Conservation (phyloP, 148 eudicot genomes). For the Bassia scoparia region DNA sequence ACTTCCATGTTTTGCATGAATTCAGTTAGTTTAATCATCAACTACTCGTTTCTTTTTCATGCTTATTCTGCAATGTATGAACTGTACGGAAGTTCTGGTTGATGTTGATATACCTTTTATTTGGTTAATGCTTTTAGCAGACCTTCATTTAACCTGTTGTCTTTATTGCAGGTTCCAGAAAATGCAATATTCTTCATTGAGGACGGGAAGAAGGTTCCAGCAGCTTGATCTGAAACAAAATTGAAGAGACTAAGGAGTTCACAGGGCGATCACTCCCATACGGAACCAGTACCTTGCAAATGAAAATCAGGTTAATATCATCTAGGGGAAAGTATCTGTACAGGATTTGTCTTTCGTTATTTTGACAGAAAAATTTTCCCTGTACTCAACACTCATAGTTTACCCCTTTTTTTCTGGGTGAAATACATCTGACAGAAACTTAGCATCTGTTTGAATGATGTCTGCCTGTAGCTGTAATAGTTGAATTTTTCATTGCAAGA, state of each 20-base stretch:
- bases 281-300: background rate
- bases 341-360: slow-evolving; percentile 4
- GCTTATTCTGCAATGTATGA: background rate
- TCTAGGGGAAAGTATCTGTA: slow-evolving; percentile 6
- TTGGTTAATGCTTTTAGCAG: background rate
- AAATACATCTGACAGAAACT: slow-evolving; percentile 10
- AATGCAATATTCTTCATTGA: slow-evolving; percentile 69
- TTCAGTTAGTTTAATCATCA: no score
- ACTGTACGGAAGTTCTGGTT: background rate
- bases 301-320: background rate
- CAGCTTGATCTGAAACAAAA: slow-evolving; percentile 28
- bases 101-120: background rate
- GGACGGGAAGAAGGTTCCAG: slow-evolving; percentile 77
- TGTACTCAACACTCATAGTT: slow-evolving; percentile 4
- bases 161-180: slow-evolving; percentile 56
- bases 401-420: slow-evolving; percentile 7
- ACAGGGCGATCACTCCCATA: slow-evolving; percentile 1
- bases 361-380: slow-evolving; percentile 1
- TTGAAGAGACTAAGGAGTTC: slow-evolving; percentile 3
- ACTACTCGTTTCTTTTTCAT: no score
- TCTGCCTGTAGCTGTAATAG: slow-evolving; percentile 14
- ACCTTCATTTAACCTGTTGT: background rate
- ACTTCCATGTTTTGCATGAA: background rate
- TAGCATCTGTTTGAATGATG: slow-evolving; percentile 6
- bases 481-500: background rate